Evolutionary conservation across 192 early-diverging fungal genomes (phyloP), one percentile per base, ranked within the genome.

Genomic region (Linnemannia hyalina): DNA sequence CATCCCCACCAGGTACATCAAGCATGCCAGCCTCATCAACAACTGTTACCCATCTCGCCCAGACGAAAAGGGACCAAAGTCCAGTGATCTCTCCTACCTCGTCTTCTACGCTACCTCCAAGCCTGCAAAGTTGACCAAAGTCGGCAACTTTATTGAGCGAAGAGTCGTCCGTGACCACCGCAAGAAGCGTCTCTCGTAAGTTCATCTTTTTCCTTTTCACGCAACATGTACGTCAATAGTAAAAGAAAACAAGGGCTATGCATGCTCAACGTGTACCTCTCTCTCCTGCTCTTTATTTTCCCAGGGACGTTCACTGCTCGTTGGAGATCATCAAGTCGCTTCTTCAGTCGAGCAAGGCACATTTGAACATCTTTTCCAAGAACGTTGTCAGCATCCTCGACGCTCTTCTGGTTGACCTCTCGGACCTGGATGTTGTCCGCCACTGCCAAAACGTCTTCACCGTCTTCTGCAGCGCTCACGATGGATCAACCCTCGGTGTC

Each of bases 41-140:
- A 94, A 91, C 74, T 96, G 95, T 76, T 96, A 94, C 80, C 94
- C 92, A 32, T 87, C 88, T 0, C 89, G 89, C 36, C 89, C 94
- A 13, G 95, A 92, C 10, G 94, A 94, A 75, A 92, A 89, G 20
- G 90, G 90, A 42, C 96, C 97, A 54, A 95, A 94, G 76, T 90
- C 94, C 68, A 94, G 92, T 72, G 93, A 96, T 80, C 94, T 99
- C 9, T 97, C 97, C 26, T 95, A 96, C 74, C 91, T 99, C 68
- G 90, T 96, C 13, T 98, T 95, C 89, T 99, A 99, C 82, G 95
- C 96, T 38, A 93, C 92, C 55, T 93, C 95, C 70, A 95, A 96
- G 81, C 97, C 97, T 5, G 95, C 95, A 20, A 99, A 99, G 87
- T 91, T 98, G 70, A 91, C 94, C 70, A 99, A 99, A 87, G 96